Percentiles rank a stretch among this genome's conserved stretches.
phyloP scores from a whole-genome alignment of 805 yeast species.

The Candida takata region DNA sequence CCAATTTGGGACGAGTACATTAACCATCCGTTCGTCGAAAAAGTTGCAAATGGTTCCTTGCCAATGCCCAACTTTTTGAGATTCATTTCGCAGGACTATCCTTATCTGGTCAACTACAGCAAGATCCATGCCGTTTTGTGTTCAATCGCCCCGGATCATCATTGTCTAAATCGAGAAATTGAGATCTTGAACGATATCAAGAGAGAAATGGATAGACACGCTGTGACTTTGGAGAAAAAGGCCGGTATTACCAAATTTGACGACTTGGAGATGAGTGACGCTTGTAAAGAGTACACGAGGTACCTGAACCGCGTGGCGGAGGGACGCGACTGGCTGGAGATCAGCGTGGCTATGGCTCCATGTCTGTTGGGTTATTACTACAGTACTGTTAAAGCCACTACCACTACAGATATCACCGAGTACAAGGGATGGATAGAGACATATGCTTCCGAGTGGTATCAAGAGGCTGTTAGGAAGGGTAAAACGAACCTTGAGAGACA shows the following conservation, averaged over 20 bases:
- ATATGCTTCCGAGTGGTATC: constrained; percentile 54
- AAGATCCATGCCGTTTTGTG: constrained; percentile 59
- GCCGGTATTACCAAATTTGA: constrained; percentile 36
- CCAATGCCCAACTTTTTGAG: constrained; percentile 43
- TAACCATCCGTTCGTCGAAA: constrained; percentile 53
- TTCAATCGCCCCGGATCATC: constrained; percentile 49
- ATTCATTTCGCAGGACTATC: constrained; percentile 53
- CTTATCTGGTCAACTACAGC: constrained; percentile 62
- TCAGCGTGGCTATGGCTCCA: constrained; percentile 65
- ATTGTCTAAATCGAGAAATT: constrained; percentile 43
- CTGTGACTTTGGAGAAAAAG: constrained; percentile 38
- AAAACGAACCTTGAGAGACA: constrained; percentile 38
- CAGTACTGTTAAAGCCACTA: constrained; percentile 37
- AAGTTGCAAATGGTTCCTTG: constrained; percentile 45
- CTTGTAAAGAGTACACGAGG: constrained; percentile 54
- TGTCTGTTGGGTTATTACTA: constrained; percentile 59
- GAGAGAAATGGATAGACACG: constrained; percentile 51
- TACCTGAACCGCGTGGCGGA: constrained; percentile 49
- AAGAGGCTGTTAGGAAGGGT: constrained; percentile 46
- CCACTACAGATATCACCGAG: constrained; percentile 26
- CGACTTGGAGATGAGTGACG: constrained; percentile 42
- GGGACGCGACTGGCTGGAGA: constrained; percentile 52
- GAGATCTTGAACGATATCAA: constrained; percentile 44
- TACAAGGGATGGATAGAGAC: constrained; percentile 52
- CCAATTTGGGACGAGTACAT: constrained; percentile 53